Conservation (phyloP, 495 filamentous ascomycete species). For the Bacidia rubella region DNA sequence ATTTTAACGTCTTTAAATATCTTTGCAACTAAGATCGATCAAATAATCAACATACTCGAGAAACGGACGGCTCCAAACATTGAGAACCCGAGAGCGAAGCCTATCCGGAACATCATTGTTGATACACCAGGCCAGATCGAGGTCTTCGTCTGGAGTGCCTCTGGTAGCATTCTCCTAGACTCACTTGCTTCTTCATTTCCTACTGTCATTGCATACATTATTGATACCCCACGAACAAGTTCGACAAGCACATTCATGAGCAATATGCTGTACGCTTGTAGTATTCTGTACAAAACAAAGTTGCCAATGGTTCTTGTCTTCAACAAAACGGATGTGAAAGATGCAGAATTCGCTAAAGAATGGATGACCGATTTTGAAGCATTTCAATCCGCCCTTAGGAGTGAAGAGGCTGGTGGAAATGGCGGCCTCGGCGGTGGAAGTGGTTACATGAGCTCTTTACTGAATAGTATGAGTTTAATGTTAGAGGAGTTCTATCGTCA, state of each 20-base stretch:
- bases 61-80: slow-evolving; percentile 64
- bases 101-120: slow-evolving; percentile 72
- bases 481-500: slow-evolving; percentile 96
- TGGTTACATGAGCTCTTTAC: slow-evolving; percentile 70
- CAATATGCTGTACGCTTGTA: slow-evolving; percentile 98
- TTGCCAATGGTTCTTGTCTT: slow-evolving; percentile 97
- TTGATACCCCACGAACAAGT: slow-evolving; percentile 85
- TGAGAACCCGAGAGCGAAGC: slow-evolving; percentile 43
- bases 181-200: slow-evolving; percentile 86
- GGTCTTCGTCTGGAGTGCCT: slow-evolving; percentile 95
- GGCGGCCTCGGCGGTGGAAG: slow-evolving; percentile 64
- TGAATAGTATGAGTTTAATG: slow-evolving; percentile 97
- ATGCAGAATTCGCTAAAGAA: slow-evolving; percentile 84
- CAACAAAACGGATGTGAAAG: slow-evolving; percentile 94
- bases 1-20: slow-evolving; percentile 92
- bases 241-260: slow-evolving; percentile 96
- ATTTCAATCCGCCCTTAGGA: slow-evolving; percentile 73
- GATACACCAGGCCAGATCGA: slow-evolving; percentile 98
- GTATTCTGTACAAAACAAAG: slow-evolving; percentile 95
- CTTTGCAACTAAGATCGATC: slow-evolving; percentile 94
- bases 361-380: slow-evolving; percentile 99
- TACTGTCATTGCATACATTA: slow-evolving; percentile 91
- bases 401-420: slow-evolving; percentile 64
- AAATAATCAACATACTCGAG: slow-evolving; percentile 77
- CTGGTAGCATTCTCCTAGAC: slow-evolving; percentile 83